Evolutionary conservation across 2,329 filamentous ascomycete genomes (phyloP).

Genomic region (Ophiostoma fasciatum): DNA sequence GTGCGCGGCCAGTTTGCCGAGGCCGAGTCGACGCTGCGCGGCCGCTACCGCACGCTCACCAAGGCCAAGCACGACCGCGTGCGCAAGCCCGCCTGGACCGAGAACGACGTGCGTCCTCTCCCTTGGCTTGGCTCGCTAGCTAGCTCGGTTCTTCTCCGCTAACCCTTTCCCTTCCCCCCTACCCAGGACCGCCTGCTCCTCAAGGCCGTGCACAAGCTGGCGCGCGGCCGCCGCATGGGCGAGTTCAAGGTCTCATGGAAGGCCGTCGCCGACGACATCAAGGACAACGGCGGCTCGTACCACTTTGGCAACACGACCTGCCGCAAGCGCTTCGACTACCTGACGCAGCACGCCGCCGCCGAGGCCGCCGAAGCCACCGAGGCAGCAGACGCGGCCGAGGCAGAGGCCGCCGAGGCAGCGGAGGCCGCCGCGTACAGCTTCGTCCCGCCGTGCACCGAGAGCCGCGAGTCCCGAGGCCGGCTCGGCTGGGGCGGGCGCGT

Average conservation of each 20-base stretch:
- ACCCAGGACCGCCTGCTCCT: slow-evolving; percentile 30
- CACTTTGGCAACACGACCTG: slow-evolving; percentile 44
- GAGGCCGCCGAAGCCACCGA: not conserved
- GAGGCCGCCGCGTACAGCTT: too few relatives aligned
- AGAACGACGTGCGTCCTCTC: slow-evolving; percentile 42
- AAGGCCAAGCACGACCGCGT: slow-evolving; percentile 48
- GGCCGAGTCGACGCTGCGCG: slow-evolving; percentile 59
- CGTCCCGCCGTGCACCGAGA: too few relatives aligned
- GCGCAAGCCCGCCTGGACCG: slow-evolving; percentile 49
- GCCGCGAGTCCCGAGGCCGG: too few relatives aligned
- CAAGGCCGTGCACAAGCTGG: slow-evolving; percentile 25
- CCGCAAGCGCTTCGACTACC: slow-evolving; percentile 40
- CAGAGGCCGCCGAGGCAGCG: too few relatives aligned
- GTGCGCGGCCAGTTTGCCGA: slow-evolving; percentile 38
- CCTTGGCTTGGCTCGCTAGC: not conserved
- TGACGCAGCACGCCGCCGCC: slow-evolving; percentile 14
- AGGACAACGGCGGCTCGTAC: slow-evolving; percentile 37
- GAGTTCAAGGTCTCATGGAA: slow-evolving; percentile 39
- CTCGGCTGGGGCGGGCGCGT: too few relatives aligned
- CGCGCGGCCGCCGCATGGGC: slow-evolving; percentile 15
- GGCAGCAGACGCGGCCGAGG: too few relatives aligned
- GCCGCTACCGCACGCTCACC: slow-evolving; percentile 49
- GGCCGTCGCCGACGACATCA: slow-evolving; percentile 38
- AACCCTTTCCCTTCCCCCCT: too few relatives aligned
- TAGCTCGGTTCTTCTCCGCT: slow-evolving; percentile 2